Percentiles rank a stretch among this genome's conserved stretches.
Conservation (phyloP, 495 filamentous ascomycete species). For the Talaromyces liani region DNA sequence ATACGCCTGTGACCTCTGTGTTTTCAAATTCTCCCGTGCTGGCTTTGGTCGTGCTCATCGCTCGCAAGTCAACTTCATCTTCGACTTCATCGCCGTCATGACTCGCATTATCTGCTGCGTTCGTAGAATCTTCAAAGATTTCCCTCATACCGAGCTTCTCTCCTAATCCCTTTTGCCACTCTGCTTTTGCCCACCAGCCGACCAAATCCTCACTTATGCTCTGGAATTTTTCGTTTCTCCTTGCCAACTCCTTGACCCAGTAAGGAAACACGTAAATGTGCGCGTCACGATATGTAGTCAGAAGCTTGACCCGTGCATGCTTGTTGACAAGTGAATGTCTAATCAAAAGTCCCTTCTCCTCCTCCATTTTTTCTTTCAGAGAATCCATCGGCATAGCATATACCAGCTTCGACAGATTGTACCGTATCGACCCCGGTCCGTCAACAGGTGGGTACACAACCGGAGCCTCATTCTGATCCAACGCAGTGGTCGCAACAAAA, state of each 20-base stretch:
- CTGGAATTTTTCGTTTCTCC: conserved; percentile 69
- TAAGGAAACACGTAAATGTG: conserved; percentile 90
- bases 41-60: conserved; percentile 49
- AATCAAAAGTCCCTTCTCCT: conserved; percentile 61
- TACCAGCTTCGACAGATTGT: conserved; percentile 58
- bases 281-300: conserved; percentile 75
- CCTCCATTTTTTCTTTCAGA: conserved; percentile 68
- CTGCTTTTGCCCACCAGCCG: conserved; percentile 90
- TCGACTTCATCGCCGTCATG: conserved; percentile 40
- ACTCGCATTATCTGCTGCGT: conserved; percentile 27
- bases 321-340: conserved; percentile 63
- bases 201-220: conserved; percentile 87
- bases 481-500: conserved; percentile 67
- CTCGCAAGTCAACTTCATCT: conserved; percentile 55
- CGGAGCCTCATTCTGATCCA: conserved; percentile 40
- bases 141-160: conserved; percentile 67
- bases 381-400: conserved; percentile 77
- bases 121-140: conserved; percentile 42
- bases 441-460: conserved; percentile 45
- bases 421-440: conserved; percentile 51
- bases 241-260: conserved; percentile 82
- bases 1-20: neutral
- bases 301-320: conserved; percentile 67
- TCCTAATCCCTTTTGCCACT: conserved; percentile 76
- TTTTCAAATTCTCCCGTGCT: conserved; percentile 14